Evolutionary conservation across 371 early-diverging fungal species (phyloP).

Genomic region (Mucor irregularis): DNA sequence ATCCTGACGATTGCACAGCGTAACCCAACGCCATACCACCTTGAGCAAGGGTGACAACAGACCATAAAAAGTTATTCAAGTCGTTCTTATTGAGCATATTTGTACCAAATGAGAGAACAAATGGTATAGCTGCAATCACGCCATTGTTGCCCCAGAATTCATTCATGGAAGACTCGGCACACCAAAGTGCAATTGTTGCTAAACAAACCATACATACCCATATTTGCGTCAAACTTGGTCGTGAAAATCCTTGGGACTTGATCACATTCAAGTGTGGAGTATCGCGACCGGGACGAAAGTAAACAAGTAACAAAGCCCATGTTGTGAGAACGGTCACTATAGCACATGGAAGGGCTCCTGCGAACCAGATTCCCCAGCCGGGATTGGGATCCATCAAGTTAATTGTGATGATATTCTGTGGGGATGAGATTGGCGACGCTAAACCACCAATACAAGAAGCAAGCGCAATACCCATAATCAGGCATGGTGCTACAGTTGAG

Average conservation of each 20-base stretch:
- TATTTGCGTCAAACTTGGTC: slow-evolving; percentile 58
- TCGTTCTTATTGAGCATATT: slow-evolving; percentile 93
- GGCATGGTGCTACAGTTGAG: slow-evolving; percentile 69
- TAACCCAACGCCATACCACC: slow-evolving; percentile 91
- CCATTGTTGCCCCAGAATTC: slow-evolving; percentile 88
- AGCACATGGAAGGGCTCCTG: slow-evolving; percentile 72
- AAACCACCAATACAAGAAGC: slow-evolving; percentile 95
- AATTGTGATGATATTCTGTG: slow-evolving; percentile 91
- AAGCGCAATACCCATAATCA: slow-evolving; percentile 94
- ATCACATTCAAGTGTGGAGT: slow-evolving; percentile 50
- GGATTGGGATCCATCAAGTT: slow-evolving; percentile 82
- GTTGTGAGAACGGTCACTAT: slow-evolving; percentile 68
- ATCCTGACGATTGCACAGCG: slow-evolving; percentile 87
- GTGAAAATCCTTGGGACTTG: slow-evolving; percentile 78
- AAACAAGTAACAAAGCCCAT: slow-evolving; percentile 75
- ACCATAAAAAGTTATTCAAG: slow-evolving; percentile 89
- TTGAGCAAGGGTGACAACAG: slow-evolving; percentile 93
- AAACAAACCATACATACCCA: slow-evolving; percentile 65
- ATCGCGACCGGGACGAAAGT: slow-evolving; percentile 54
- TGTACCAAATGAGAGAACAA: slow-evolving; percentile 85
- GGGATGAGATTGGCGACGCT: slow-evolving; percentile 93
- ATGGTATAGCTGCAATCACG: slow-evolving; percentile 85
- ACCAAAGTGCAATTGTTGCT: slow-evolving; percentile 85
- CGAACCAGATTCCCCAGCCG: slow-evolving; percentile 86
- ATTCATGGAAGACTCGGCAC: slow-evolving; percentile 71